Evolutionary conservation across 148 eudicot genomes (phyloP), one percentile per base, ranked within the genome.

Genomic region (Camellia japonica): DNA sequence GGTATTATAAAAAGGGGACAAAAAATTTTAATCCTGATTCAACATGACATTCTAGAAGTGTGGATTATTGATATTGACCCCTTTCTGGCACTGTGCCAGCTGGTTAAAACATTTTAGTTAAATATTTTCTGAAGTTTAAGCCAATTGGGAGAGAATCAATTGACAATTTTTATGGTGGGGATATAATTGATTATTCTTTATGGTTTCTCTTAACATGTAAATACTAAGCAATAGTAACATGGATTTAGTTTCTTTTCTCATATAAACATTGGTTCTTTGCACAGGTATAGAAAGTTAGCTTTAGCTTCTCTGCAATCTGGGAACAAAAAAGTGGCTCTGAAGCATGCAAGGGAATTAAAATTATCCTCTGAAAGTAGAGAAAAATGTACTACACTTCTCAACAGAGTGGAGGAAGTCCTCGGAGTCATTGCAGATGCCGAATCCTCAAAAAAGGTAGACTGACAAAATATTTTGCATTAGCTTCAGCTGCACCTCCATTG

Each of bases 401-500:
- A 86, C 78, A 81, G 93, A 80, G 98, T 96, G 78, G 98, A 96
- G 84, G 93, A 89, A 66, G 93, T 91, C 75, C 90, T 93, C 71
- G 79, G 83, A 75, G 86, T 79, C 84, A 85, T 96, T 63, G 78
- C 83, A 38, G 97, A 96, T 83, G 91, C 93, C 74, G 91, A 96
- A 82, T 92, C 97, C 75, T 88, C 98, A 51, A 91, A 89, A 84
- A 87, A 91, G 97, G 98, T 92, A 38, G 58, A 65, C 80, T 78
- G 6, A 62, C 20, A 52, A 67, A 66, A 69, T 60, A n/a, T 43
- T 81, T 73, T 60, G 51, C 54, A 78, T 46, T 12, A 8, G 71
- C 43, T 67, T 58, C 68, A 58, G 58, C 7, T 76, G 65, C 18
- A 43, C 47, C 30, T n/a, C 12, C 12, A 46, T 68, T 78, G 76